Evolutionary conservation across 2,329 filamentous ascomycete genomes (phyloP).

Genomic region (Cladophialophora psammophila): DNA sequence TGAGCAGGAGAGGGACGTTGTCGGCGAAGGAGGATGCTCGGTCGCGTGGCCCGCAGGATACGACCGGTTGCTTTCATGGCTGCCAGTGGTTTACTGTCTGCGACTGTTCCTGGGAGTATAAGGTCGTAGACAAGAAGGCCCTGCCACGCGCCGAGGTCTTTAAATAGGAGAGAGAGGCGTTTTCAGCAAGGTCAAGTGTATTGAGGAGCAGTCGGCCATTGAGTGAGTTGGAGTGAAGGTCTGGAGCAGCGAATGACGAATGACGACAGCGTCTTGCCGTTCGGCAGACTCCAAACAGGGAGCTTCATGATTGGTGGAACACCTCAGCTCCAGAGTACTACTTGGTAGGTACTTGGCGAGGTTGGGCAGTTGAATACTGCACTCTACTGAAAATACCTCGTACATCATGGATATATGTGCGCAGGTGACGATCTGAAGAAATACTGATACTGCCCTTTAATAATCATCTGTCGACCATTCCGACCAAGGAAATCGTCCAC

Average conservation of each 20-base stretch:
- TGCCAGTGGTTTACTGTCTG: not conserved
- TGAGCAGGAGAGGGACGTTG: not conserved
- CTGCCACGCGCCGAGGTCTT: not conserved
- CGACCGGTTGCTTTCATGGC: constrained; percentile 25
- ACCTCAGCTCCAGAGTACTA: no score
- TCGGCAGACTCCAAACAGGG: constrained; percentile 6
- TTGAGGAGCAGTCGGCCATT: not conserved
- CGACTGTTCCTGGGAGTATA: not conserved
- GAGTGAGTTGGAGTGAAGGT: constrained; percentile 1
- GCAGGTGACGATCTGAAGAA: no score
- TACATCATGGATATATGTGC: no score
- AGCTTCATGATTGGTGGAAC: constrained; percentile 26
- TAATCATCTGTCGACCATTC: no score
- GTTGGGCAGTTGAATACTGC: no score
- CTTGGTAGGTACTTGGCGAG: no score
- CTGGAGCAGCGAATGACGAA: constrained; percentile 19
- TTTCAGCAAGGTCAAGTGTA: not conserved
- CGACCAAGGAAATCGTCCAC: not conserved
- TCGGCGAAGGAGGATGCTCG: constrained; percentile 14
- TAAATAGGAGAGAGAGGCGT: not conserved
- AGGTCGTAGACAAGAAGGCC: not conserved
- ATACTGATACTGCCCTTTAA: no score
- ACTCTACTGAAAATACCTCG: no score
- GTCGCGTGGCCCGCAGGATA: constrained; percentile 23
- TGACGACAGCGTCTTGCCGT: constrained; percentile 10